Base-by-base conservation (phyloP, 345 rosid genomes). In the Syzygium jambos region DNA sequence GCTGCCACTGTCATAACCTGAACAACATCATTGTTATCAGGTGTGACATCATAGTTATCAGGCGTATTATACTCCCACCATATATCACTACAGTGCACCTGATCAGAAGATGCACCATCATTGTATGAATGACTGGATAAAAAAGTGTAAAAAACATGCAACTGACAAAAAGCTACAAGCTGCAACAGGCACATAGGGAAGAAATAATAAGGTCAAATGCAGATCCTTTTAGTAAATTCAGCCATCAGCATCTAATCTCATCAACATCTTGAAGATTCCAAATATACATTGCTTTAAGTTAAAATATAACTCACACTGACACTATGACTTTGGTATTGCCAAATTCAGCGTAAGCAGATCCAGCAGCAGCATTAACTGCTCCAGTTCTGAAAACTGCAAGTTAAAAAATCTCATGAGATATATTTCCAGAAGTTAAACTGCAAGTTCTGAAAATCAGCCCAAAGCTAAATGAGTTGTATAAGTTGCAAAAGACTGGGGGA, bases 281-380 rank as follows among this genome's bases (percentile, higher is more conserved):
- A 73, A 73, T 38, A 41, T 19, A 10, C 82, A 73, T 73, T 73
- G 82, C 49, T 73, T 73, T 38, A 19, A 73, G 30, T 23, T 56
- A 52, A 78, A 14, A 23, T 43, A 49, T 84, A 85, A 95, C 99
- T 95, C 92, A 98, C 99, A 98, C 96, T 9, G 99, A 98, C 86
- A 96, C 99, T 53, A 98, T 96, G 89, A 96, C 99, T 91, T 98
- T 95, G 53, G 99, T 96, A 87, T 94, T 95, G 83, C 98, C 99
- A 88, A 96, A 94, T 91, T 96, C 99, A 52, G 98, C 99, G 90
- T 95, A 98, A 86, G 99, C 99, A 90, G 98, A 96, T 54, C 99
- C 98, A 51, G 98, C 92, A 87, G 99, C 99, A 91, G 96, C 93
- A 83, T 91, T 96, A 86, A 96, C 99, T 52, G 98, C 95, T 46